phyloP scores from a whole-genome alignment of 495 filamentous ascomycete species.

The Lepraria neglecta region DNA sequence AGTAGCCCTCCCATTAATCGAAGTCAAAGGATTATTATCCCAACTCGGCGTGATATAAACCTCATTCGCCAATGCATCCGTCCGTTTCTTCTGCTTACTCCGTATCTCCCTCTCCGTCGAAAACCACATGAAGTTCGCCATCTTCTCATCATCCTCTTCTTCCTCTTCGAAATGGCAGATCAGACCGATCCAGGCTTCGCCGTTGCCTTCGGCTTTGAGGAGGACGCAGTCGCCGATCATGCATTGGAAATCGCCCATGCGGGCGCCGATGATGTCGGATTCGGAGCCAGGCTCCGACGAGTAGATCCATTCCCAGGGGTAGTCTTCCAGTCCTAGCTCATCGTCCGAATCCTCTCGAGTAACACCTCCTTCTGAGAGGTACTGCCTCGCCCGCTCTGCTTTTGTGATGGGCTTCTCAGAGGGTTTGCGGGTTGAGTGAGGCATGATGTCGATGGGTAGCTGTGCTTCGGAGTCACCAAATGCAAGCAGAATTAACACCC shows the following conservation, averaged over 20 bases:
- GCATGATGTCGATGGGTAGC: slow-evolving; percentile 24
- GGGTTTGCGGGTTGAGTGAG: slow-evolving; percentile 23
- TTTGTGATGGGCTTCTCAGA: slow-evolving; percentile 19
- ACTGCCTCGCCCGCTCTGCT: slow-evolving; percentile 49
- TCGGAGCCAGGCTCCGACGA: slow-evolving; percentile 33
- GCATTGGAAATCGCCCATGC: slow-evolving; percentile 80
- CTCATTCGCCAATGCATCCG: slow-evolving; percentile 80
- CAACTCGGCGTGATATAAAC: slow-evolving; percentile 81
- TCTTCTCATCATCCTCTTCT: slow-evolving; percentile 51
- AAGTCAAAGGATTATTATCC: slow-evolving; percentile 78
- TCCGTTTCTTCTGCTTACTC: slow-evolving; percentile 72
- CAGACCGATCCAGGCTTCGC: slow-evolving; percentile 86
- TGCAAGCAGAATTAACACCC: background rate
- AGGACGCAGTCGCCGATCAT: slow-evolving; percentile 74
- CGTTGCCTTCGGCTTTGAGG: slow-evolving; percentile 73
- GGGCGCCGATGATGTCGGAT: slow-evolving; percentile 62
- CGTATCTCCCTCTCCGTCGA: slow-evolving; percentile 83
- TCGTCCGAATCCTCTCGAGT: slow-evolving; percentile 84
- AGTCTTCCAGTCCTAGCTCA: slow-evolving; percentile 76
- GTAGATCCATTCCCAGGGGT: slow-evolving; percentile 93
- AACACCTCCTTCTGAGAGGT: slow-evolving; percentile 60
- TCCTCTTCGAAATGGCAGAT: slow-evolving; percentile 74
- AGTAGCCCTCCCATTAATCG: slow-evolving; percentile 80
- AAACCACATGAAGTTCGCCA: slow-evolving; percentile 86
- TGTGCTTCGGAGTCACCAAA: too few species aligned